These are phyloP conservation scores for Cyclotella kingstonii DNA, from an alignment of 108 stramenopile genomes.

Conservation along the genomic window DNA sequence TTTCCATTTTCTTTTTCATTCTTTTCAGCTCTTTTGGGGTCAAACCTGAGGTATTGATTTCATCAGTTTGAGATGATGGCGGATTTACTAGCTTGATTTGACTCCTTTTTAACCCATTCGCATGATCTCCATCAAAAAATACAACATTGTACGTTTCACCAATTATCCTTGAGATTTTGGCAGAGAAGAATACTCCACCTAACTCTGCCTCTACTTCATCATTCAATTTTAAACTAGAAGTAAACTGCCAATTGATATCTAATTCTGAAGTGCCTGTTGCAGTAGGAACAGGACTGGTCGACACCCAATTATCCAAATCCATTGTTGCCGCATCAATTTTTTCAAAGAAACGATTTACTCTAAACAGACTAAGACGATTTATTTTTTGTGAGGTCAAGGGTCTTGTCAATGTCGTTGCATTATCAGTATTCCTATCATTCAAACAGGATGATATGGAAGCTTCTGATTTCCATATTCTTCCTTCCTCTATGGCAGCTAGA, in stretches of 20 bases:
- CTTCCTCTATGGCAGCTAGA: conserved; percentile 78
- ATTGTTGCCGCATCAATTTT: conserved; percentile 58
- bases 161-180: conserved; percentile 53
- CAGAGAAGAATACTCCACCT: conserved; percentile 81
- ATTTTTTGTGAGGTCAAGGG: conserved; percentile 70
- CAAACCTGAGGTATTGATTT: conserved; percentile 62
- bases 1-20: conserved; percentile 72
- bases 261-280: conserved; percentile 14
- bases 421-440: conserved; percentile 10
- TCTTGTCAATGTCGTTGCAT: too few species aligned
- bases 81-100: conserved; percentile 66
- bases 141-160: conserved; percentile 63
- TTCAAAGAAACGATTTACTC: conserved; percentile 70
- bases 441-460: conserved; percentile 75
- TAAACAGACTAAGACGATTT: conserved; percentile 69
- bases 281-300: not conserved
- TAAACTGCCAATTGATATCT: conserved; percentile 69
- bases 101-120: conserved; percentile 58
- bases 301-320: conserved; percentile 52
- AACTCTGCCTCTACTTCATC: conserved; percentile 84
- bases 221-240: conserved; percentile 59
- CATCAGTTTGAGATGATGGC: conserved; percentile 34
- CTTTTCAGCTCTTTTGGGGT: conserved; percentile 80
- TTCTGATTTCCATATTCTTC: conserved; percentile 61
- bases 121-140: conserved; percentile 82